A percentile compares a stretch with the other conserved stretches of the same genome.
Conservation (phyloP, 345 rosid species). For the Dipteronia sinensis region DNA sequence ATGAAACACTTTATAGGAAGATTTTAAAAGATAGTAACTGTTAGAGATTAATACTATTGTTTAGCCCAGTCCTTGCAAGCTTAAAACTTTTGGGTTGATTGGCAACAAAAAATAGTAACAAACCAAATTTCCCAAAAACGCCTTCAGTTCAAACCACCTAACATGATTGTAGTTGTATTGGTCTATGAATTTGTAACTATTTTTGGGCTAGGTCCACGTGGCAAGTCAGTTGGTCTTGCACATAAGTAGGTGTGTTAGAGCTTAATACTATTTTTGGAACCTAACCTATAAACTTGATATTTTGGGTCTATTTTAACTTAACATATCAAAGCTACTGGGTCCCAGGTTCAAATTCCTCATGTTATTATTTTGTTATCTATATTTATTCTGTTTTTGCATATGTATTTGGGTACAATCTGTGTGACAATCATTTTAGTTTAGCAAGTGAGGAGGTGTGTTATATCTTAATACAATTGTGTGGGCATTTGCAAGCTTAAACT, state of each 20-base stretch:
- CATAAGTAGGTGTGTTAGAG: neutral
- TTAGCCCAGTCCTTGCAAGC: neutral
- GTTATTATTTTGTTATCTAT: neutral
- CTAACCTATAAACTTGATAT: neutral
- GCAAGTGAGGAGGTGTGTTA: neutral
- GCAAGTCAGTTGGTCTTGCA: neutral
- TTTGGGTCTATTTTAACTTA: neutral
- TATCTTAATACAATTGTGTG: neutral
- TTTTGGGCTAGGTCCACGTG: neutral
- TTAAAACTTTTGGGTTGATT: neutral
- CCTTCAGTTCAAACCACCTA: neutral
- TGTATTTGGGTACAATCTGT: neutral
- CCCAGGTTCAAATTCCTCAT: neutral
- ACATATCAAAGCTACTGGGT: neutral
- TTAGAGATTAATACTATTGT: neutral
- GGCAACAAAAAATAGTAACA: neutral
- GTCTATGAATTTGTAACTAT: neutral
- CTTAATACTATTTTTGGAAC: neutral
- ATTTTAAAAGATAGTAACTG: slow-evolving; percentile 6
- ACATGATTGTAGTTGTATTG: neutral
- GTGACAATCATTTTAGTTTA: neutral
- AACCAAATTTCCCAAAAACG: neutral
- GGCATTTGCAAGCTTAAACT: neutral
- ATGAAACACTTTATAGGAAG: slow-evolving; percentile 20
- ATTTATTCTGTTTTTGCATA: neutral